phyloP scores from a whole-genome alignment of 2,329 filamentous ascomycete species.

The Aspergillus floridensis region DNA sequence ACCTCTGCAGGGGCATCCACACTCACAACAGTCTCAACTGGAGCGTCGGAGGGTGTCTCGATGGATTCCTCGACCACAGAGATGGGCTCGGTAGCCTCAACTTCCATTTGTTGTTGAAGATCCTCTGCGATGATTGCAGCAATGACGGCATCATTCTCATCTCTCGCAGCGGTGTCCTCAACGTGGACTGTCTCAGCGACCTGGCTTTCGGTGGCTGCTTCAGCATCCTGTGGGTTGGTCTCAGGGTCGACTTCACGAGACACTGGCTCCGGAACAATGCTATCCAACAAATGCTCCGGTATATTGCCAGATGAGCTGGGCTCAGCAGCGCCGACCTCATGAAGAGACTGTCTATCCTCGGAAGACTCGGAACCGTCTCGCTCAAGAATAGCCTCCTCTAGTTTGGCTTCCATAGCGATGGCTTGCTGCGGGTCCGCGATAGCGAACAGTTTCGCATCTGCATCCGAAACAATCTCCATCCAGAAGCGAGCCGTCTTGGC shows the following conservation, averaged over 20 bases:
- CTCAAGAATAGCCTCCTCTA: constrained; percentile 31
- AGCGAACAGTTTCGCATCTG: constrained; percentile 37
- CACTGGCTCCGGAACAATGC: neutral
- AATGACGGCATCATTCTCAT: constrained; percentile 28
- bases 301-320: constrained; percentile 30
- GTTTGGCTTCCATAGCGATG: constrained; percentile 27
- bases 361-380: constrained; percentile 25
- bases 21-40: constrained; percentile 12
- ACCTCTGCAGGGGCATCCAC: constrained; percentile 17
- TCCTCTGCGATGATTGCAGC: constrained; percentile 32
- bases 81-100: constrained; percentile 13
- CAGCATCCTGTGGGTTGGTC: neutral
- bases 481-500: constrained; percentile 35
- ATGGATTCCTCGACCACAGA: constrained; percentile 6
- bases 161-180: neutral
- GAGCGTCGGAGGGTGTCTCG: constrained; percentile 14
- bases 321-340: constrained; percentile 22
- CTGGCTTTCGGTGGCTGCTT: neutral
- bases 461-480: constrained; percentile 40
- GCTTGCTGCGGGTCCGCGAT: constrained; percentile 33
- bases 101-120: constrained; percentile 23
- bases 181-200: neutral
- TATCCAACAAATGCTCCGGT: constrained; percentile 1
- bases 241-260: neutral
- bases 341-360: constrained; percentile 17